Evolutionary conservation across 202 grass and related monocot genomes (phyloP).

Genomic region (Panicum virgatum): DNA sequence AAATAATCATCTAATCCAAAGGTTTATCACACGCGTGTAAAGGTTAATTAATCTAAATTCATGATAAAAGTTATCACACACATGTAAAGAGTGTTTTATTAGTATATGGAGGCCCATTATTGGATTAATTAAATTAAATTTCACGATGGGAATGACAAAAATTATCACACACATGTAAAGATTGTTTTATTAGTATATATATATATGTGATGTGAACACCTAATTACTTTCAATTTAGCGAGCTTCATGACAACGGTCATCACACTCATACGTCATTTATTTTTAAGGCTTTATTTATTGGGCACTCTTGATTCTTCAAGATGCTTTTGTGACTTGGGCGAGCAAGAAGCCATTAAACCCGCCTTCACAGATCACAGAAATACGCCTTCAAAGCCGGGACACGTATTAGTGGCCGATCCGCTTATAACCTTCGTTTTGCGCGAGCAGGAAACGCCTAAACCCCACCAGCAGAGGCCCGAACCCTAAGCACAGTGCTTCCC

Average conservation of each 20-base stretch:
- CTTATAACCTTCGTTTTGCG: not conserved
- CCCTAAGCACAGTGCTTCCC: conserved; percentile 19
- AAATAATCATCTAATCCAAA: no score
- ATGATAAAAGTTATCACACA: no score
- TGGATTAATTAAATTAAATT: not conserved
- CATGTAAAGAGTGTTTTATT: no score
- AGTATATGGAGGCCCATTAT: not conserved
- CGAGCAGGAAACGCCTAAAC: conserved; percentile 6
- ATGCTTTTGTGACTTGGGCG: no score
- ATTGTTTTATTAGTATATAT: no score
- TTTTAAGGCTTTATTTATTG: no score
- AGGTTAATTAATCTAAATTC: no score
- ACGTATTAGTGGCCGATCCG: accelerated
- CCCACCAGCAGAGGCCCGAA: not conserved
- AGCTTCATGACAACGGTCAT: not conserved
- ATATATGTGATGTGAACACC: no score
- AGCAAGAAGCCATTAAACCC: no score
- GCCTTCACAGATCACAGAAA: not conserved
- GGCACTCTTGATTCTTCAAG: no score
- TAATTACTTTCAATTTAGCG: not conserved
- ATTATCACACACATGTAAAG: no score
- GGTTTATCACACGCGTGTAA: no score
- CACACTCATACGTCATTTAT: conserved; percentile 16
- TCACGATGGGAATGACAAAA: not conserved
- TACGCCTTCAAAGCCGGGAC: not conserved